Conservation (phyloP, 1,139 yeast species). For the Hyphopichia buzzinii region DNA sequence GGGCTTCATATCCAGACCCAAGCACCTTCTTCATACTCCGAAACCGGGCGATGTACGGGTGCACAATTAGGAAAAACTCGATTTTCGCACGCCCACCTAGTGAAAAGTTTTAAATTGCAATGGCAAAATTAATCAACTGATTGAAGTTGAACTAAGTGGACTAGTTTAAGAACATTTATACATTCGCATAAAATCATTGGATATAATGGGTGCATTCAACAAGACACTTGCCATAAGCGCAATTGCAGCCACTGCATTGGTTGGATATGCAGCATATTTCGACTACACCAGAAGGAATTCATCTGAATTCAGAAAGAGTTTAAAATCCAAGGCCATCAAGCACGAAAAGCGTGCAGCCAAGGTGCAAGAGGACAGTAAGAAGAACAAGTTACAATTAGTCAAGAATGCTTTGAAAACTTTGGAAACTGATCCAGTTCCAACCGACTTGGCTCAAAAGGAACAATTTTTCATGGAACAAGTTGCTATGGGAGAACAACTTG, state of each 20-base stretch:
- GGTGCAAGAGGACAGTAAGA: slow-evolving; percentile 57
- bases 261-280: slow-evolving; percentile 83
- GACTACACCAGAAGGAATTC: slow-evolving; percentile 89
- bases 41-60: no score
- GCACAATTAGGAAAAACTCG: no score
- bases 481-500: slow-evolving; percentile 75
- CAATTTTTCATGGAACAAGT: slow-evolving; percentile 79
- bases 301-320: slow-evolving; percentile 72
- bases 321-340: slow-evolving; percentile 61
- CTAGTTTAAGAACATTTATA: no score
- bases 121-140: no score
- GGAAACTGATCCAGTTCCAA: slow-evolving; percentile 72
- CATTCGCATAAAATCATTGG: no score
- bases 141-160: no score
- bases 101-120: no score
- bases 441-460: slow-evolving; percentile 67
- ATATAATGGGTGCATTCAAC: slow-evolving; percentile 28
- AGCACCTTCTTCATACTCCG: no score
- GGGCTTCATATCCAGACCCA: no score
- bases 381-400: slow-evolving; percentile 58
- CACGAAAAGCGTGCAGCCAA: slow-evolving; percentile 57
- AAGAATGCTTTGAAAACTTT: slow-evolving; percentile 60
- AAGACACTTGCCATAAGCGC: slow-evolving; percentile 46
- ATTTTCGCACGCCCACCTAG: no score
- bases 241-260: slow-evolving; percentile 52